Evolutionary conservation across 345 rosid species (phyloP), one percentile per base, ranked within the genome.

Genomic region (Pistacia vera): DNA sequence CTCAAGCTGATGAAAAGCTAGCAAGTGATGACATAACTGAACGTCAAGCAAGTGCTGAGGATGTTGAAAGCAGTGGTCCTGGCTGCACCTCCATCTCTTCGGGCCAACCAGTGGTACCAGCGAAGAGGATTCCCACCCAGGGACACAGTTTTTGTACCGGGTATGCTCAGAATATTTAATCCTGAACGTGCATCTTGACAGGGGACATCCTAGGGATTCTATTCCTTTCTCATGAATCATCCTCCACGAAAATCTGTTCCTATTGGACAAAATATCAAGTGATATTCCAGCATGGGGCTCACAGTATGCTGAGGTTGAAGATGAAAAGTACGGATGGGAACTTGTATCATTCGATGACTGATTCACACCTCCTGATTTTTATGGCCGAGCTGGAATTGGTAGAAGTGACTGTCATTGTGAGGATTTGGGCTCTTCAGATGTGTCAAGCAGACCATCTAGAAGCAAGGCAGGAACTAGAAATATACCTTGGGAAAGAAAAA

Each of bases 191-290:
- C 81, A 8, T 30, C 38, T 76, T 80, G 66, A 70, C 78, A 25
- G 67, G 72, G 77, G 75, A 74, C 82, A 62, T 49, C 73, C 55
- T 75, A 46, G 66, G 36, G 87, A 86, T 59, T 81, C 52, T 78
- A 79, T 74, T 69, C 88, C 13, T 58, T 78, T 48, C 78, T 80
- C 63, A 66, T 84, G 78, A 83, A 75, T 22, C 73, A 30, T 63
- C 85, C 86, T 72, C 79, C 88, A 5, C 81, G 80, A 69, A 89
- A 86, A 77, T 46, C 75, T 44, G 88, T 93, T 75, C 85, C 79
- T 18, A 56, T 91, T 57, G 98, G 98, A 79, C 86, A 86, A 22
- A 80, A 89, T 84, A 88, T 84, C 98, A 95, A 73, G 98, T 13
- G 79, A 74, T 65, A 74, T 95, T 72, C 97, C 97, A 20, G 83